A percentile compares a stretch with the other conserved stretches of the same genome.
phyloP scores from a whole-genome alignment of 352 stramenopile species.

The Hyaloperonospora brassicae region DNA sequence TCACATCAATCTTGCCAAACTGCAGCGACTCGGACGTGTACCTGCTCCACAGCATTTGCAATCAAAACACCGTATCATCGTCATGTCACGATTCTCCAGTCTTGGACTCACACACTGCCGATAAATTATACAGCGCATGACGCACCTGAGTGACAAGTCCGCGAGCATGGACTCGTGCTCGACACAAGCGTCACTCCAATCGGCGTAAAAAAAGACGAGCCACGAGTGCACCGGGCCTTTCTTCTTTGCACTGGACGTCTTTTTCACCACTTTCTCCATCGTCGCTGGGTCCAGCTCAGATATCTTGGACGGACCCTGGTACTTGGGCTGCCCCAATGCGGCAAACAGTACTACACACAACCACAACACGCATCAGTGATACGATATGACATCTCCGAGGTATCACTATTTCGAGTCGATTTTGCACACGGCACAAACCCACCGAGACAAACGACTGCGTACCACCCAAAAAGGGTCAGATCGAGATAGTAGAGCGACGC shows the following conservation, averaged over 20 bases:
- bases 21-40: constrained; percentile 42
- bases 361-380: too few species aligned
- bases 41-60: constrained; percentile 15
- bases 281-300: constrained; percentile 34
- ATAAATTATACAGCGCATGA: background rate
- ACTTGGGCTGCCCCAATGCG: constrained; percentile 51
- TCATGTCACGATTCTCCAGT: constrained; percentile 1
- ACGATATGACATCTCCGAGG: too few species aligned
- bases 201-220: constrained; percentile 65
- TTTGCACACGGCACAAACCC: constrained; percentile 3
- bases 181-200: constrained; percentile 69
- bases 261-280: constrained; percentile 45
- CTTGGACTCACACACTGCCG: background rate
- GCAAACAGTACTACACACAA: constrained; percentile 45
- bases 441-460: constrained; percentile 52
- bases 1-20: constrained; percentile 63
- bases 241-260: constrained; percentile 18
- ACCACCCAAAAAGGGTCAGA: constrained; percentile 52
- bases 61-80: constrained; percentile 1
- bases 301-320: constrained; percentile 51
- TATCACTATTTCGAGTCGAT: background rate
- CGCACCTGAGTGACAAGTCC: constrained; percentile 52
- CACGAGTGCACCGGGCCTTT: constrained; percentile 36
- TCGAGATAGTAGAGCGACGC: constrained; percentile 65
- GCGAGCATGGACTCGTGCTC: constrained; percentile 69